phyloP scores from a whole-genome alignment of 345 rosid species.

The Citrus hindsii region DNA sequence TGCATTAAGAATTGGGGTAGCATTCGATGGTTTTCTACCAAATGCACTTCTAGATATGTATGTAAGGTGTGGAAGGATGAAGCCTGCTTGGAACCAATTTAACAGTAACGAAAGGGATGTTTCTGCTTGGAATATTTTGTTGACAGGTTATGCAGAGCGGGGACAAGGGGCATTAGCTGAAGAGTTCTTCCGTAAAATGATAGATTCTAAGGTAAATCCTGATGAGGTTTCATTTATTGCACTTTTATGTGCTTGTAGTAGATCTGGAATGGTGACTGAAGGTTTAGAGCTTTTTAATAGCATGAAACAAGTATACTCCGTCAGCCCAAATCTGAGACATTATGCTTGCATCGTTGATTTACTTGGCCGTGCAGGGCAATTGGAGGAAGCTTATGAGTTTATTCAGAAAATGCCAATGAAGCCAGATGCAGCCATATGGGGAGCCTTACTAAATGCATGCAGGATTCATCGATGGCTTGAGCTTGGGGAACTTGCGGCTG shows the following conservation, averaged over 20 bases:
- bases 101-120: constrained; percentile 48
- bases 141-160: constrained; percentile 66
- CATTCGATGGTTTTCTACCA: constrained; percentile 54
- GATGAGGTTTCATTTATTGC: constrained; percentile 76
- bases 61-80: constrained; percentile 74
- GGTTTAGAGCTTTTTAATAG: constrained; percentile 55
- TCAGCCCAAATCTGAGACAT: constrained; percentile 69
- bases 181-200: constrained; percentile 59
- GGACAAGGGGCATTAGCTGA: constrained; percentile 60
- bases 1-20: constrained; percentile 50
- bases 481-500: constrained; percentile 68
- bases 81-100: constrained; percentile 59
- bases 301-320: constrained; percentile 54
- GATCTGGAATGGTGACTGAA: constrained; percentile 68
- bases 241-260: constrained; percentile 71
- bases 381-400: constrained; percentile 60
- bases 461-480: constrained; percentile 51
- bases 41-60: constrained; percentile 77
- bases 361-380: constrained; percentile 69
- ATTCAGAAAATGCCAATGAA: constrained; percentile 56
- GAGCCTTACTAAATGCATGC: constrained; percentile 78
- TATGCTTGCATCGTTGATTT: constrained; percentile 84
- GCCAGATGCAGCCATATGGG: constrained; percentile 85
- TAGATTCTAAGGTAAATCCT: constrained; percentile 48
- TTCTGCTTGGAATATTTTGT: constrained; percentile 79